Base-by-base conservation (phyloP, 2,329 filamentous ascomycete genomes). In the Byssochlamys sp. region DNA sequence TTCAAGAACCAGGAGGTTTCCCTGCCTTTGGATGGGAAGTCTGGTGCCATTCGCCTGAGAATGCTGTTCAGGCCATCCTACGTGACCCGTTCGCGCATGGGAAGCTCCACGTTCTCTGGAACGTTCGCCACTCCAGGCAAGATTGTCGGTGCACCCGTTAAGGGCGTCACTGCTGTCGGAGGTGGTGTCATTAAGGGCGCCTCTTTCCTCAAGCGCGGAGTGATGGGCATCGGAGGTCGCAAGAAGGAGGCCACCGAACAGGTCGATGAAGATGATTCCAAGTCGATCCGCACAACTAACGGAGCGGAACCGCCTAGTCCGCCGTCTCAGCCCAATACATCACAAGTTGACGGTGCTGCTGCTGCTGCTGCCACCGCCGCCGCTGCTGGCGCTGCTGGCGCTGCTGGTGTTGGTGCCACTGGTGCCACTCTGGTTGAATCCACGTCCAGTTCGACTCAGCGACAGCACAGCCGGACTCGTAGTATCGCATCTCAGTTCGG, bases 41-140 rank as follows among this genome's bases (percentile, higher is more conserved):
- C 90, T 2, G 94, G 94, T 29, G 83, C 82, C 2, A 79, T 99
- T 54, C 84, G 90, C 53, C 73, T 99, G 60, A 88, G 90, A 63
- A 82, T 99, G 70, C 78, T 97, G 26, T 99, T 99, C 84, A 90
- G 90, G 60, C 90, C 94, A 11, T 86, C 90, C 69, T 99, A 97
- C 68, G 87, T 99, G 59, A 88, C 87, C 12, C 86, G 94, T 57
- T 83, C 88, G 11, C 84, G 91, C 53, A 90, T 96, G 73, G 94
- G 94, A 55, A 94, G 91, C 0, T 91, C 91, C 0, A 96, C 92
- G 1, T 96, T 99, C 77, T 87, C 87, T 0, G 91, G 91, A 31
- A 95, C 91, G 0, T 96, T 97, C 71, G 87, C 86, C 4, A 81
- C 86, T 1, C 90, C 94, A 28, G 89, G 89, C 53, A 91, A 91